Evolutionary conservation across 2,329 filamentous ascomycete species (phyloP), one percentile per base, ranked within the genome.

Genomic region (Gyromitra esculenta): DNA sequence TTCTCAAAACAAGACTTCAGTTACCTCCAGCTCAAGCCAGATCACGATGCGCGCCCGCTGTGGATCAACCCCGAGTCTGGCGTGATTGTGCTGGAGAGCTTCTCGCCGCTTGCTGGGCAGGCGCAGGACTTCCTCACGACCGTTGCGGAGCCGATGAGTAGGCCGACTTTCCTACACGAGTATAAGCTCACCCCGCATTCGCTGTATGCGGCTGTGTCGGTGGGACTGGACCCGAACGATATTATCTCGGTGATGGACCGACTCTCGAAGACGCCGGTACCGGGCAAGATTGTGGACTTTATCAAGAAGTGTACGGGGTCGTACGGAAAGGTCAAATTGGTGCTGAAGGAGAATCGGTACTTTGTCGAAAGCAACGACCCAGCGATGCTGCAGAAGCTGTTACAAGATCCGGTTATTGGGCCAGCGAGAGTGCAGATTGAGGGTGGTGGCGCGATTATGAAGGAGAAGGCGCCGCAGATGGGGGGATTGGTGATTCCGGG

Each of bases 81-180:
- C 54, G 90, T 91, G 78, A 96, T 99, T 82, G 96, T 96, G 39
- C 87, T 98, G 54, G 95, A 99, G 86, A 97, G 94, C 81, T 98
- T 97, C 85, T 95, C 92, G 69, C 92, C 94, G 1, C 87, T 96
- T 73, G 94, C 95, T 72, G 88, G 91, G 73, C 91, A 94, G 81
- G 95, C 94, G 0, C 94, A 97, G 82, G 94, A 97, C 83, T 97
- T 99, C 82, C 86, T 99, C 76, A 97, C 96, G 81, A 97, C 96
- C 59, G 96, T 99, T 80, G 93, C 95, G 78, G 95, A 99, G 85
- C 96, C 95, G 21, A 87, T 95, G 76, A 97, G 94, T 48, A 90
- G 95, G 76, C 95, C 96, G 75, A 92, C 90, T 5, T 95, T 94
- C 82, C 89, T 98, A 79, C 96, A 98, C 85, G 95, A 99, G 84